These are phyloP conservation scores for Pseudohyphozyma bogoriensis DNA, from an alignment of 768 basidiomycete genomes.

Conservation along the genomic window DNA sequence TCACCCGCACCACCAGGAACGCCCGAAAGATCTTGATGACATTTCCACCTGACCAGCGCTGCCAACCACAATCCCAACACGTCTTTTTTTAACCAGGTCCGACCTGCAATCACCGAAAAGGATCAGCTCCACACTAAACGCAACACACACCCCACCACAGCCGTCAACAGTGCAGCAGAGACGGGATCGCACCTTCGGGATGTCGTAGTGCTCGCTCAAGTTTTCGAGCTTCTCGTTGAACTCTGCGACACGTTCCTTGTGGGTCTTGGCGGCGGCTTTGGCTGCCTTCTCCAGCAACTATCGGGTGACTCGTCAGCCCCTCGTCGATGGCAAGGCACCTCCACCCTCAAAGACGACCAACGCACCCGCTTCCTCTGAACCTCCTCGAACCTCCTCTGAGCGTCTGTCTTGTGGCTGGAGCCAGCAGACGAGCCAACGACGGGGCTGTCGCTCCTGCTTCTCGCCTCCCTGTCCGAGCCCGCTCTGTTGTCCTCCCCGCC, in stretches of 20 bases:
- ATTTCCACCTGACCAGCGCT: too few species aligned
- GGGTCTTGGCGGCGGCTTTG: slow-evolving; percentile 69
- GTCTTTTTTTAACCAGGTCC: slow-evolving; percentile 16
- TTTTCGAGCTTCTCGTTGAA: slow-evolving; percentile 78
- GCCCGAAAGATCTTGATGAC: too few species aligned
- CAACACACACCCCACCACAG: neutral
- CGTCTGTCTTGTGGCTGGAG: slow-evolving; percentile 52
- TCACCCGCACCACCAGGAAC: too few species aligned
- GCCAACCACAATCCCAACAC: too few species aligned
- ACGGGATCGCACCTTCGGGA: slow-evolving; percentile 61
- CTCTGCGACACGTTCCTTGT: slow-evolving; percentile 86
- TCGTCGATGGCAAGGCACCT: too few species aligned
- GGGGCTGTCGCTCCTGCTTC: neutral
- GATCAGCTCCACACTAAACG: neutral
- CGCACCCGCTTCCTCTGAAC: slow-evolving; percentile 69
- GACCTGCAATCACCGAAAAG: slow-evolving; percentile 3
- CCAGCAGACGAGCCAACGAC: slow-evolving; percentile 20
- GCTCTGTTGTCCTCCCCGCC: neutral
- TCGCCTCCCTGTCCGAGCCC: neutral
- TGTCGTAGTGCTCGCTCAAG: slow-evolving; percentile 87
- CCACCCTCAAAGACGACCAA: neutral
- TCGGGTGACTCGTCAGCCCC: neutral
- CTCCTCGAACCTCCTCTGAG: slow-evolving; percentile 79
- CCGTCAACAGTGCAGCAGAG: neutral
- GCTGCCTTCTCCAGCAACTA: slow-evolving; percentile 66